These are phyloP conservation scores for Aspergillus bertholletiae DNA, from an alignment of 495 filamentous ascomycete genomes.

Conservation along the genomic window DNA sequence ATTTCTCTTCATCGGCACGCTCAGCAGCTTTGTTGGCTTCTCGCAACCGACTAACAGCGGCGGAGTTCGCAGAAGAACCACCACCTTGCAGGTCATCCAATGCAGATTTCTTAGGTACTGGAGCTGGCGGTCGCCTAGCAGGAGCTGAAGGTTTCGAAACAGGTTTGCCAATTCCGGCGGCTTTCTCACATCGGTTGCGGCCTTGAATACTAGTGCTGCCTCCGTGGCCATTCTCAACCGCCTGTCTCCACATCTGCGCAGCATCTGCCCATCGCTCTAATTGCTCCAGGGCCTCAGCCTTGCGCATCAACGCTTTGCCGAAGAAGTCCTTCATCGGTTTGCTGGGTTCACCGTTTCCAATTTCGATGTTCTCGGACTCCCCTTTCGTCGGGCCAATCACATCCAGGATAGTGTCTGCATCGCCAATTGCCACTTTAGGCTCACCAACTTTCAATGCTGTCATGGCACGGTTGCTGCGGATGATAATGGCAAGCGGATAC, in stretches of 20 bases:
- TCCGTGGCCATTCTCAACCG: conserved; percentile 80
- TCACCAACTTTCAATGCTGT: conserved; percentile 87
- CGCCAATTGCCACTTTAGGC: conserved; percentile 75
- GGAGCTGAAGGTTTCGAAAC: conserved; percentile 32
- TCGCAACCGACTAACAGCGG: conserved; percentile 74
- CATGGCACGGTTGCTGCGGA: conserved; percentile 89
- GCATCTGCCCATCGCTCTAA: conserved; percentile 93
- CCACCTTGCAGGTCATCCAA: conserved; percentile 40
- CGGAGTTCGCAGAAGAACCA: conserved; percentile 28
- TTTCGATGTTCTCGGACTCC: conserved; percentile 71
- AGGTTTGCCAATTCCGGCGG: conserved; percentile 57
- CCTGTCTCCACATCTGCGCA: conserved; percentile 70
- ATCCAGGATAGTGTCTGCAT: conserved; percentile 75
- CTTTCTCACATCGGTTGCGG: conserved; percentile 86
- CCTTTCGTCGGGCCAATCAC: conserved; percentile 79
- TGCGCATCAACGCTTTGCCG: conserved; percentile 87
- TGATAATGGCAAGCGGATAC: conserved; percentile 82
- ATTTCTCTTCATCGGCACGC: conserved; percentile 83
- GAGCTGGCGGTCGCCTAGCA: conserved; percentile 32
- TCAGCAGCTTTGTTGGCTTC: conserved; percentile 81
- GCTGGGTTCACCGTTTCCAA: conserved; percentile 57
- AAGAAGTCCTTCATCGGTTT: conserved; percentile 93
- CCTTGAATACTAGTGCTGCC: conserved; percentile 80
- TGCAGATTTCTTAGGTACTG: conserved; percentile 44
- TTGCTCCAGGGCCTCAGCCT: conserved; percentile 93